Evolutionary conservation across 441 rosid species (phyloP), one percentile per base, ranked within the genome.

Genomic region (Erodium moschatum): DNA sequence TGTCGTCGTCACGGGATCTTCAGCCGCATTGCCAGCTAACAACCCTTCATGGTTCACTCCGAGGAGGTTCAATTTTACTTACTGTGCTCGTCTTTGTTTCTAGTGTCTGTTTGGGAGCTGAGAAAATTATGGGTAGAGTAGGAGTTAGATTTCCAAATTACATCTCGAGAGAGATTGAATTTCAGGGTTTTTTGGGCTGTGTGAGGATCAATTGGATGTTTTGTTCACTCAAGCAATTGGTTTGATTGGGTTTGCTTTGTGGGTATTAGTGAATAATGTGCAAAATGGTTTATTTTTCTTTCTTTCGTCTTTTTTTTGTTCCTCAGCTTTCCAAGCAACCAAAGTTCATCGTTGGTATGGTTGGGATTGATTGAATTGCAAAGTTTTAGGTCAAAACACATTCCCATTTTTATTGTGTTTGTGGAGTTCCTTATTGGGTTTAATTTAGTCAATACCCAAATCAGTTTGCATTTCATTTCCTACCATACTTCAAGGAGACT

Each of bases 11-110:
- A 10, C 15, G 16, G 54, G 54, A 48, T 16, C 16, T 12, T 48
- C 54, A n/a, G 29, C 29, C 6, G 33, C 31, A 60, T 60, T 60
- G 64, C 13, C 67, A 31, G 40, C 67, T 64, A 18, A n/a, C 16
- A 64, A 31, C 4, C 44, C 42, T 31, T 64, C 67, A 4, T 64
- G 67, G 67, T 64, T 64, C 44, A 64, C 67, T 33, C 67, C 67
- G 8, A 64, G 31, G 38, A 64, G 67, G 67, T 64, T 11, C 3
- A 4, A 3, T 64, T 31, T 33, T 15, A 11, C 29, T 29, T 31
- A 18, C 13, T 21, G 11, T 48, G 18, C 16, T 48, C 16, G 3
- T 12, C 16, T 13, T 12, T 48, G 54, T n/a, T 48, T 48, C 18
- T 48, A 4, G 16, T 48, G 16, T 5, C 16, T 48, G 54, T 48